These are phyloP conservation scores for Cryptococcus hybrid DNA, from an alignment of 1,284 basidiomycete species.

Conservation along the genomic window DNA sequence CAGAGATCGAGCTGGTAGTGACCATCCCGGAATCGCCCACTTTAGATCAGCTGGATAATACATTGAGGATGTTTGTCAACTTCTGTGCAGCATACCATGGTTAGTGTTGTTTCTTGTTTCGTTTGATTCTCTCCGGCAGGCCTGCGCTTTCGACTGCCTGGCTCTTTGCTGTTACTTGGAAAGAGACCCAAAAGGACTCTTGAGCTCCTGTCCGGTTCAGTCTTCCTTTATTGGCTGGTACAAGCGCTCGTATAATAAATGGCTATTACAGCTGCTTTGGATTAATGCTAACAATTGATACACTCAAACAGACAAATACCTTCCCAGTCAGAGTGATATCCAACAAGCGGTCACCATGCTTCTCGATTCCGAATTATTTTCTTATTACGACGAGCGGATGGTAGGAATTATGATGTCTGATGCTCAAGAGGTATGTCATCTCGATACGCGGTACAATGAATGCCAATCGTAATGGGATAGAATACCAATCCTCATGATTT, in stretches of 20 bases:
- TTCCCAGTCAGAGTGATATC: conserved; percentile 74
- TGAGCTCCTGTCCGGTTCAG: too few relatives aligned
- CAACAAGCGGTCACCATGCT: conserved; percentile 73
- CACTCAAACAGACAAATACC: conserved; percentile 63
- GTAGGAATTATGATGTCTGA: conserved; percentile 68
- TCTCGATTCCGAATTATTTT: conserved; percentile 77
- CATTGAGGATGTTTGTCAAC: conserved; percentile 69
- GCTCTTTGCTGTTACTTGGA: too few relatives aligned
- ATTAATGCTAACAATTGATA: neutral
- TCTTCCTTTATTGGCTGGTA: too few relatives aligned
- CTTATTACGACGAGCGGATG: conserved; percentile 86
- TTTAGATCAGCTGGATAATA: conserved; percentile 70
- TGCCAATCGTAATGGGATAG: conserved; percentile 47
- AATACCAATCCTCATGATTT: conserved; percentile 82
- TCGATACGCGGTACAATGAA: neutral
- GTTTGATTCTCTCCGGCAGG: too few relatives aligned
- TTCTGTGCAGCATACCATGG: conserved; percentile 82
- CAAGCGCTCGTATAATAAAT: too few relatives aligned
- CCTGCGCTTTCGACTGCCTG: too few relatives aligned
- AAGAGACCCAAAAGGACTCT: too few relatives aligned
- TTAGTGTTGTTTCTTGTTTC: conserved; percentile 47
- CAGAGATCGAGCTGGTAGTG: conserved; percentile 83
- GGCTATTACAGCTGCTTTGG: too few relatives aligned
- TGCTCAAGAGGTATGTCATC: conserved; percentile 61
- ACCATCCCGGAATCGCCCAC: conserved; percentile 64